phyloP scores from a whole-genome alignment of 176 grass and related monocot species.

The Stipa capillata region DNA sequence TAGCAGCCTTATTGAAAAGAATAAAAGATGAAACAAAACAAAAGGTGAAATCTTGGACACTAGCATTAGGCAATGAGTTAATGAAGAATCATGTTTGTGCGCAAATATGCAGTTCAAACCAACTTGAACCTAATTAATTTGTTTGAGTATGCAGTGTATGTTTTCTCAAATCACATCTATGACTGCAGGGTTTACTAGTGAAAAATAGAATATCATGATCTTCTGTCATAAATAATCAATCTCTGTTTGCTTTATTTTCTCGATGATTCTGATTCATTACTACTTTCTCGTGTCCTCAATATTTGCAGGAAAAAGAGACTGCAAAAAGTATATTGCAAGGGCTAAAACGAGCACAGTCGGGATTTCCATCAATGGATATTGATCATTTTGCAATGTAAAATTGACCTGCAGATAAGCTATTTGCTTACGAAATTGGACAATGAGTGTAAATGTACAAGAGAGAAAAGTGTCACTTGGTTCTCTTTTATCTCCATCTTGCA shows the following conservation, averaged over 20 bases:
- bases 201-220: not conserved
- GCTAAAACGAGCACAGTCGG: conserved; percentile 47
- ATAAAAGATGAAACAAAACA: not conserved
- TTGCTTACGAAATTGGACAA: not conserved
- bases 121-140: not conserved
- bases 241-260: conserved; percentile 7
- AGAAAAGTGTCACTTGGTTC: not conserved
- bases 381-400: conserved; percentile 54
- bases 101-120: not conserved
- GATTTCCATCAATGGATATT: conserved; percentile 66
- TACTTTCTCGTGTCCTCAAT: conserved; percentile 14
- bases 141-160: not conserved
- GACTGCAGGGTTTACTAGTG: not conserved
- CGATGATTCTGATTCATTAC: not conserved
- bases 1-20: not conserved
- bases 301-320: conserved; percentile 83
- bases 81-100: not conserved
- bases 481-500: conserved; percentile 15
- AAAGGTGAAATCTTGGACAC: not conserved
- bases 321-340: conserved; percentile 74
- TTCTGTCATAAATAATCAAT: not conserved
- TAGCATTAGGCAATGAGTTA: not conserved
- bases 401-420: not conserved
- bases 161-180: not conserved
- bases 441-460: conserved; percentile 6